Evolutionary conservation across 768 basidiomycete genomes (phyloP).

Genomic region (Mycena crocata): DNA sequence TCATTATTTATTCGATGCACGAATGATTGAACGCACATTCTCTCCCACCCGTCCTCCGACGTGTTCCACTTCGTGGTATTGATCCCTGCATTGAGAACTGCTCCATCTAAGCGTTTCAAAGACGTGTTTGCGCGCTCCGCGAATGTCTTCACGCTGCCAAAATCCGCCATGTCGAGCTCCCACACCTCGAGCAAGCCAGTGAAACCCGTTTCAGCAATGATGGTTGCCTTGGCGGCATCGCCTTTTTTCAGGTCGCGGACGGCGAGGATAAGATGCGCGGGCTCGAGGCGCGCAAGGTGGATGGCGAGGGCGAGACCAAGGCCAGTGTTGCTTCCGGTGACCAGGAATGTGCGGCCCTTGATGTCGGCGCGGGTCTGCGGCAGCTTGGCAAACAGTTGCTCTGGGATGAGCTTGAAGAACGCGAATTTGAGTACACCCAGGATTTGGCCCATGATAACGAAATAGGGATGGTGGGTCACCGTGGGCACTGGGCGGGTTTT

Average conservation of each 20-base stretch:
- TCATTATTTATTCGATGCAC: no score
- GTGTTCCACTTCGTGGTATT: constrained; percentile 6
- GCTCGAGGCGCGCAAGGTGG: constrained; percentile 44
- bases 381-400: constrained; percentile 22
- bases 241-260: constrained; percentile 45
- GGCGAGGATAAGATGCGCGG: constrained; percentile 40
- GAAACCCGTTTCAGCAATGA: constrained; percentile 35
- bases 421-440: not conserved
- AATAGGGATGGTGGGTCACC: no score
- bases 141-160: constrained; percentile 48
- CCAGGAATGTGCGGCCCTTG: constrained; percentile 50
- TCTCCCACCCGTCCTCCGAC: constrained; percentile 50
- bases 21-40: constrained; percentile 36
- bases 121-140: constrained; percentile 41
- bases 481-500: no score
- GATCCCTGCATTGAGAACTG: constrained; percentile 47
- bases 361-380: constrained; percentile 40
- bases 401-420: constrained; percentile 12
- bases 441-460: not conserved
- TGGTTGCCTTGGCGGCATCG: constrained; percentile 30
- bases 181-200: constrained; percentile 40
- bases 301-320: constrained; percentile 48
- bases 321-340: constrained; percentile 53
- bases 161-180: constrained; percentile 47
- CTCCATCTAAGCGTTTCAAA: constrained; percentile 39